Conservation (phyloP, 352 stramenopile genomes). For the Pythium plurisporium region DNA sequence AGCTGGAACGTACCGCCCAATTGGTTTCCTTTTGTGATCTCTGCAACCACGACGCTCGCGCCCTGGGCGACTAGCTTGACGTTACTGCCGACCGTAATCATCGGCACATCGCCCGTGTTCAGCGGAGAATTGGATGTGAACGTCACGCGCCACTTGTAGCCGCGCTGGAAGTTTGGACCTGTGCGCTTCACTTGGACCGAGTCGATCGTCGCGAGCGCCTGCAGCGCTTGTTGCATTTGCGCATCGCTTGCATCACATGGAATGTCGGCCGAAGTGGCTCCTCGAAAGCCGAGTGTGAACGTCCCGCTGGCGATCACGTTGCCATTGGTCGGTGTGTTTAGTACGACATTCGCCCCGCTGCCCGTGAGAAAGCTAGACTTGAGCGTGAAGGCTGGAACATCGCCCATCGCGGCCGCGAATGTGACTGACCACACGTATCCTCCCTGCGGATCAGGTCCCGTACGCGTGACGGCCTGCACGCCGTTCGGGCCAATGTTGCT, state of each 20-base stretch:
- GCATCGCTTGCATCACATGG: slow-evolving; percentile 69
- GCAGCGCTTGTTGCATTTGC: slow-evolving; percentile 52
- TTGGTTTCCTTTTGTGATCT: slow-evolving; percentile 53
- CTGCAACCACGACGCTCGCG: slow-evolving; percentile 31
- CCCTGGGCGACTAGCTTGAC: slow-evolving; percentile 32
- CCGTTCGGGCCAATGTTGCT: slow-evolving; percentile 57
- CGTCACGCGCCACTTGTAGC: slow-evolving; percentile 74
- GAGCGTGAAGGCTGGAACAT: slow-evolving; percentile 58
- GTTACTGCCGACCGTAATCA: slow-evolving; percentile 43
- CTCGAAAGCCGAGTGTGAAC: slow-evolving; percentile 91
- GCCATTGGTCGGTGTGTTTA: slow-evolving; percentile 52
- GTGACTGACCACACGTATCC: slow-evolving; percentile 92
- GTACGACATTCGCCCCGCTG: slow-evolving; percentile 58
- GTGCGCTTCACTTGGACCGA: slow-evolving; percentile 54
- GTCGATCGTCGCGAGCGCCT: slow-evolving; percentile 54
- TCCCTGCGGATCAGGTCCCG: slow-evolving; percentile 68
- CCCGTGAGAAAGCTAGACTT: slow-evolving; percentile 65
- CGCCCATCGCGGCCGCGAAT: slow-evolving; percentile 65
- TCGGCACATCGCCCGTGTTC: slow-evolving; percentile 60
- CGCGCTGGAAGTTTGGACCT: slow-evolving; percentile 48
- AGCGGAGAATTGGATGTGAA: slow-evolving; percentile 51
- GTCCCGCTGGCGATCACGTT: slow-evolving; percentile 77
- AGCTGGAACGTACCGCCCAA: slow-evolving; percentile 67
- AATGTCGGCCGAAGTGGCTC: slow-evolving; percentile 86
- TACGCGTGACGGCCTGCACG: slow-evolving; percentile 55